A percentile compares a stretch with the other conserved stretches of the same genome.
Evolutionary conservation across 805 yeast genomes (phyloP).

Genomic region (Candida quercuum): DNA sequence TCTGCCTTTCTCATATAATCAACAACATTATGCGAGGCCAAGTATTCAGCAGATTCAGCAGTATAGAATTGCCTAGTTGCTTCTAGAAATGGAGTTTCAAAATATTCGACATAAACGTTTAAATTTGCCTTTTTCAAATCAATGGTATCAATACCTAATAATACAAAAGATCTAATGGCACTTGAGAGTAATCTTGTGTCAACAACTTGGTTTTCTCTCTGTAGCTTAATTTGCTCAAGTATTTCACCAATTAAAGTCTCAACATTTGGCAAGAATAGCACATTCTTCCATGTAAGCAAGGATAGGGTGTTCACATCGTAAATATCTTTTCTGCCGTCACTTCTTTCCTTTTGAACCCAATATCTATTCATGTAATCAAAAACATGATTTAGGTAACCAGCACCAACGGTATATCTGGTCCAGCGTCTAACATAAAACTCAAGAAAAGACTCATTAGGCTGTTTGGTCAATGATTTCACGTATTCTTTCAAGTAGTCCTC

Average conservation of each 20-base stretch:
- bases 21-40: constrained; percentile 74
- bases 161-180: constrained; percentile 82
- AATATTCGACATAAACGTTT: constrained; percentile 72
- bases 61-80: constrained; percentile 64
- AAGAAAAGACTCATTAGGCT: constrained; percentile 61
- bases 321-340: constrained; percentile 85
- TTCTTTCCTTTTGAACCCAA: constrained; percentile 95
- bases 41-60: constrained; percentile 60
- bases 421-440: constrained; percentile 84
- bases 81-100: constrained; percentile 72
- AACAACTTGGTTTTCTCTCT: constrained; percentile 73
- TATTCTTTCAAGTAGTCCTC: constrained; percentile 61
- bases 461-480: constrained; percentile 43
- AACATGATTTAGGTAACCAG: constrained; percentile 85
- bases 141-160: constrained; percentile 84
- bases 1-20: constrained; percentile 89
- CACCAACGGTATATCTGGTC: constrained; percentile 87
- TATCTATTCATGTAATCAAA: constrained; percentile 94
- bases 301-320: constrained; percentile 90
- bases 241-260: constrained; percentile 61
- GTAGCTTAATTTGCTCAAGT: constrained; percentile 67
- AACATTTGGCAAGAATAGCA: constrained; percentile 67
- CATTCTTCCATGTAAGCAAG: constrained; percentile 80
- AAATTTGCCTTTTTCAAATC: constrained; percentile 83
- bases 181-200: constrained; percentile 60